A percentile compares a stretch with the other conserved stretches of the same genome.
Conservation (phyloP, 2,329 filamentous ascomycete species). For the Coleophoma crateriformis region DNA sequence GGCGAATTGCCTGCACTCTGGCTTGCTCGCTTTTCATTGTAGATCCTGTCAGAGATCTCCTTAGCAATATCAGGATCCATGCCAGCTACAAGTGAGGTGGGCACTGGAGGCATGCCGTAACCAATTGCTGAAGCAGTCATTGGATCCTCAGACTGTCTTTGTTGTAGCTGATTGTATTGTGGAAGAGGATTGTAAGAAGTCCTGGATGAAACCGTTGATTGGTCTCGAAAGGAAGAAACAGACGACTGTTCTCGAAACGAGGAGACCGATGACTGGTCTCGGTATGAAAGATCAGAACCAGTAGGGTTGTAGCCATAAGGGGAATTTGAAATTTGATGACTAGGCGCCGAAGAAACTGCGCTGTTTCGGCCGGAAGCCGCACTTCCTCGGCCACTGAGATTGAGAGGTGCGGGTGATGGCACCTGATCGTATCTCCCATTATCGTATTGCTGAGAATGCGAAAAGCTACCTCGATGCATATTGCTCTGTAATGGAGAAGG, state of each 20-base stretch:
- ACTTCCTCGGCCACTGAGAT: conserved; percentile 20
- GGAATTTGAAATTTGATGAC: conserved; percentile 19
- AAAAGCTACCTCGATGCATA: conserved; percentile 11
- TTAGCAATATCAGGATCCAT: conserved; percentile 49
- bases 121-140: conserved; percentile 7
- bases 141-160: conserved; percentile 16
- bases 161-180: conserved; percentile 12
- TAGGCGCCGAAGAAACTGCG: conserved; percentile 10
- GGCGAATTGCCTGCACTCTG: conserved; percentile 30
- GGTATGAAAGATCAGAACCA: conserved; percentile 15
- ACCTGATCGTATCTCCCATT: conserved; percentile 21
- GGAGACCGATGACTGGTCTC: no score
- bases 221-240: conserved; percentile 2
- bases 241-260: conserved; percentile 15
- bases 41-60: conserved; percentile 52
- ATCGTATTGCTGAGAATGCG: conserved; percentile 14
- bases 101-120: conserved; percentile 43
- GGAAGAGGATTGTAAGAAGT: conserved; percentile 18
- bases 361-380: conserved; percentile 18
- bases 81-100: conserved; percentile 55
- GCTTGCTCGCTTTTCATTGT: conserved; percentile 49
- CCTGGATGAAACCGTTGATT: conserved; percentile 16
- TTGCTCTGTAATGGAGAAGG: conserved; percentile 14
- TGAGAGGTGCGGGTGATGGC: conserved; percentile 24
- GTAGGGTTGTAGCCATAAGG: conserved; percentile 17